Evolutionary conservation across 2,329 filamentous ascomycete genomes (phyloP), one percentile per base, ranked within the genome.

Genomic region (Sordariomycetes sp.): DNA sequence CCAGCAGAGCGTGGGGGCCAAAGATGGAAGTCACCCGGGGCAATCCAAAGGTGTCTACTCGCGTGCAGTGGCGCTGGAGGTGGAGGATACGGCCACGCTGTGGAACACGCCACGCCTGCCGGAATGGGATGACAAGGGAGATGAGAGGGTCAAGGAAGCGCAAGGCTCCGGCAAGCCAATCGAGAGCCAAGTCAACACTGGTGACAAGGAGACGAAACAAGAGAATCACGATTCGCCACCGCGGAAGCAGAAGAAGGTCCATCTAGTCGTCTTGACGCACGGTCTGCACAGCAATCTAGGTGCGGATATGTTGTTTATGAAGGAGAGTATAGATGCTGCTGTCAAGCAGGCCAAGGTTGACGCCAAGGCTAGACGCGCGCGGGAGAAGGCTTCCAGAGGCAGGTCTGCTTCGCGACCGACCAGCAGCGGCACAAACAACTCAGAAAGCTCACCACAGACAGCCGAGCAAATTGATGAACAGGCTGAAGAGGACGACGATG

Each of bases 281-380:
- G 92, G 92, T 0, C 59, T 98, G 42, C 92, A 98, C 57, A 94
- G 90, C 58, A 98, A 98, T 54, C 69, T 95, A 10, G 86, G 92
- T 5, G 84, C 87, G 16, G 92, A 98, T 54, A 94, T 98, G 92
- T 67, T 98, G 15, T 98, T 85, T 53, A 63, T 98, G 55, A 98
- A 98, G 53, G 92, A 98, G 59, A 94, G 86, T 57, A 96, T 98
- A 41, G 92, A 98, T 60, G 77, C 79, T 19, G 79, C 85, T 3
- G 82, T 81, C 4, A 80, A 68, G 46, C 78, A 90, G 51, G 82
- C 85, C 19, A 79, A 80, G 46, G 63, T 76, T 32, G 80, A 85
- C 54, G 75, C 79, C 24, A 79, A 70, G 52, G 68, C 64, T 32
- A 69, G 82, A 38, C 74, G 68, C 45, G 66, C 64, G 36, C 66